Evolutionary conservation across 2,329 filamentous ascomycete genomes (phyloP), one percentile per base, ranked within the genome.

Genomic region (Camptophora hylomeconis): DNA sequence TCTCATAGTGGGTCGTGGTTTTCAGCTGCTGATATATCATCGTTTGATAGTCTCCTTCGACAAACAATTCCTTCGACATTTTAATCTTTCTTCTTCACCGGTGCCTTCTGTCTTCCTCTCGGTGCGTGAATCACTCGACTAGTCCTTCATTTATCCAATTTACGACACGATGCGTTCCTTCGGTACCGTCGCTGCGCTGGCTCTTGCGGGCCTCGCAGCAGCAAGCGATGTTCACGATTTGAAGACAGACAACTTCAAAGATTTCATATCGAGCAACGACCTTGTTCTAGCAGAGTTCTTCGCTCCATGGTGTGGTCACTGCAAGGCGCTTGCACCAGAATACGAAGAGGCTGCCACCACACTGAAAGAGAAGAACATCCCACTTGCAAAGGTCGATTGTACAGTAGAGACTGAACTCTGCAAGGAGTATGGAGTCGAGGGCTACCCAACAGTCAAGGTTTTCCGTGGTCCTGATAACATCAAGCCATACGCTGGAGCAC

Each of bases 381-480:
- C 57, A 8, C 38, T 65, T 22, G 58, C 55, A 35, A 63, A 64
- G 46, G 52, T 65, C 27, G 87, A 94, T 67, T 95, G 89, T 71
- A 95, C 87, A 52, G 84, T 80, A 56, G 82, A 98, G 68, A 65
- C 75, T 40, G 83, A 92, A 18, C 78, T 98, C 45, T 98, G 89
- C 74, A 72, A 84, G 59, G 66, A 72, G 47, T 81, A 80, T 50
- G 86, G 82, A 39, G 86, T 98, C 23, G 84, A 95, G 68, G 89
- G 89, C 43, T 98, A 98, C 70, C 89, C 89, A 39, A 98, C 89
- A 44, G 74, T 98, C 54, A 98, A 95, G 76, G 74, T 98, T 62
- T 98, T 98, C 84, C 83, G 87, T 49, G 87, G 89, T 46, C 60
- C 63, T 23, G 82, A 94, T 7, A 82, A 79, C 54, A 61, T 82